phyloP scores from a whole-genome alignment of 129 eudicot genomes.

The Artemisia argyi region DNA sequence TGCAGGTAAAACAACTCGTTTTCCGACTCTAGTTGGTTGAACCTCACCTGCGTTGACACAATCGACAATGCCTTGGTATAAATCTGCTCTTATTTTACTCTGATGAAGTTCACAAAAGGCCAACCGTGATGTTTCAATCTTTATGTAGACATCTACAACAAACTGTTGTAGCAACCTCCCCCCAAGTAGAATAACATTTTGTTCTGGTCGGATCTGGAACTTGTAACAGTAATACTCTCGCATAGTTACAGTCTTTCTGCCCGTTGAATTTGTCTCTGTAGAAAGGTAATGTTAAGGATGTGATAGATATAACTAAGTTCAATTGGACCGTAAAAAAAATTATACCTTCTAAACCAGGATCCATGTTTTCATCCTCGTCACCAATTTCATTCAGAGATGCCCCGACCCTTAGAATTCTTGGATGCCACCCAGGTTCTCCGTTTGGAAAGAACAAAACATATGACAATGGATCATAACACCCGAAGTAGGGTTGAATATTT shows the following conservation, averaged over 20 bases:
- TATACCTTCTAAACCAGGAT: too few relatives aligned
- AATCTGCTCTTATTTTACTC: neutral
- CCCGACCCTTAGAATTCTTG: neutral
- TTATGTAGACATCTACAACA: constrained; percentile 24
- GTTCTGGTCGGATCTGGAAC: neutral
- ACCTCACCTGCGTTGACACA: neutral
- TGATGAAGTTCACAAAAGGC: constrained; percentile 2
- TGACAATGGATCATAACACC: neutral
- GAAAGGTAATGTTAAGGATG: neutral
- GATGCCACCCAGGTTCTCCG: neutral
- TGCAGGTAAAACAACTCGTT: constrained; percentile 21
- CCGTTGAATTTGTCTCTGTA: neutral
- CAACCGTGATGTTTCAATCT: constrained; percentile 19
- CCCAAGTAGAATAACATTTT: neutral
- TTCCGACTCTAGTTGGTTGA: constrained; percentile 7
- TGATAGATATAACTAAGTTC: neutral
- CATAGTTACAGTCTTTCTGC: neutral
- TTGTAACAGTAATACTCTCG: neutral
- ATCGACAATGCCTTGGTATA: constrained; percentile 24
- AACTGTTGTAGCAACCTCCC: constrained; percentile 23
- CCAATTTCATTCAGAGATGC: neutral
- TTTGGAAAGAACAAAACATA: neutral
- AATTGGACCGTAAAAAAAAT: neutral
- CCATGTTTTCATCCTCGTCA: neutral
- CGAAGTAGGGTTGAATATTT: too few relatives aligned